Percentiles rank a stretch among this genome's conserved stretches.
phyloP scores from a whole-genome alignment of 1,139 yeast genomes.

The Yamadazyma triangularis region DNA sequence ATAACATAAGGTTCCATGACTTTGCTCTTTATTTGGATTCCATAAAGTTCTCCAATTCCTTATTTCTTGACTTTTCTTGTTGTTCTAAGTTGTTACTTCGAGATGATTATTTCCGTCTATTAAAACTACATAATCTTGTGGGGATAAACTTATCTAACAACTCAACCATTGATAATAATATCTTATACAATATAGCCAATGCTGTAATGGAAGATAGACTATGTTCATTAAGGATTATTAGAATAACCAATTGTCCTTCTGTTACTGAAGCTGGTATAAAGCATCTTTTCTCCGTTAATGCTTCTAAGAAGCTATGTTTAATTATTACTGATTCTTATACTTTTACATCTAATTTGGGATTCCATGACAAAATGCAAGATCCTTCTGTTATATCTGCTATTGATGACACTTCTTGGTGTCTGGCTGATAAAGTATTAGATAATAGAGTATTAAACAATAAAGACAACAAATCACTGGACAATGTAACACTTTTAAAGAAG shows the following conservation, averaged over 20 bases:
- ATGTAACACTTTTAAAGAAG: conserved; percentile 4
- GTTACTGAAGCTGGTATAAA: conserved; percentile 18
- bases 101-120: conserved; percentile 23
- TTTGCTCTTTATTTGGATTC: conserved; percentile 15
- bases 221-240: conserved; percentile 19
- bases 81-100: conserved; percentile 9
- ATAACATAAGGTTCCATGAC: conserved; percentile 21
- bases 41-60: conserved; percentile 4
- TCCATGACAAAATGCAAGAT: too few species aligned
- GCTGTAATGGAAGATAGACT: conserved; percentile 22
- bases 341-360: too few species aligned
- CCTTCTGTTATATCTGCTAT: too few species aligned
- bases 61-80: conserved; percentile 10
- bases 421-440: too few species aligned
- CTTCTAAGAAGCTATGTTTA: conserved; percentile 15
- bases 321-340: conserved; percentile 12
- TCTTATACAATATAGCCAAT: conserved; percentile 20
- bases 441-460: too few species aligned
- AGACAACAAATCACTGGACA: not conserved
- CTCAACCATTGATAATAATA: conserved; percentile 26
- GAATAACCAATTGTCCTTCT: conserved; percentile 22
- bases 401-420: too few species aligned
- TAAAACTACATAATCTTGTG: conserved; percentile 26
- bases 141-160: conserved; percentile 32
- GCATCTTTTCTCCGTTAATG: conserved; percentile 13